Evolutionary conservation across 208 protist species (phyloP).

Genomic region (Acanthamoeba quina): DNA sequence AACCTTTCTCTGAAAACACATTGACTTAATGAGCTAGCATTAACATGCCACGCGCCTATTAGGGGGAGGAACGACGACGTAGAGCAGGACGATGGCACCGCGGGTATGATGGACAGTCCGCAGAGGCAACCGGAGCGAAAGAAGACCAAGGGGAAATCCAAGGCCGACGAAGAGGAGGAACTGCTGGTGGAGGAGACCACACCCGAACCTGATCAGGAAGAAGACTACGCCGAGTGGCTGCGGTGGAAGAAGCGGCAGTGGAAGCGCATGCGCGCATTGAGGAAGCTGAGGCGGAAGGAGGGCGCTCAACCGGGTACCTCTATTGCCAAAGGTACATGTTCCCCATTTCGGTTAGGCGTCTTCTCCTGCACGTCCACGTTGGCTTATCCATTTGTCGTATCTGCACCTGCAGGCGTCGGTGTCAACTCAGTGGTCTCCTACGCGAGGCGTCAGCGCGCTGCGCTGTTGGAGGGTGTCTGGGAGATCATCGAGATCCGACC

Average conservation of each 20-base stretch:
- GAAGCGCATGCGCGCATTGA: conserved; percentile 70
- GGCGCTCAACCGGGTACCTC: background rate
- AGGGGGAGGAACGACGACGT: conserved; percentile 31
- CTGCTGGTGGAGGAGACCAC: conserved; percentile 35
- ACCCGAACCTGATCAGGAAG: conserved; percentile 27
- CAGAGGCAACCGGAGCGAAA: conserved; percentile 13
- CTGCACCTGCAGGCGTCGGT: background rate
- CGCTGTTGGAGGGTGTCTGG: conserved; percentile 55
- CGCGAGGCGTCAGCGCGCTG: conserved; percentile 51
- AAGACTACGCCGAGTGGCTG: conserved; percentile 49
- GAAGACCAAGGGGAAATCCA: conserved; percentile 42
- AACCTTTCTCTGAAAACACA: background rate
- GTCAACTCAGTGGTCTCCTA: conserved; percentile 50
- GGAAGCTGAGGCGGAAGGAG: conserved; percentile 60
- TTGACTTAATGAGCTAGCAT: background rate
- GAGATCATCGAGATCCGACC: conserved; percentile 63
- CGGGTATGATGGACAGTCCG: conserved; percentile 67
- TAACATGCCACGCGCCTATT: background rate
- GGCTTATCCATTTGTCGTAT: background rate
- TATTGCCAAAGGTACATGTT: background rate
- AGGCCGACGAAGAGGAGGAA: conserved; percentile 62
- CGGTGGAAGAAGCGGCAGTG: conserved; percentile 79
- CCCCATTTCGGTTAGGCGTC: too few species aligned
- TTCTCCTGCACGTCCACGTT: background rate
- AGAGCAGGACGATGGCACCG: conserved; percentile 13